phyloP scores from a whole-genome alignment of 495 filamentous ascomycete genomes.

The Saxophila tyrrhenica region DNA sequence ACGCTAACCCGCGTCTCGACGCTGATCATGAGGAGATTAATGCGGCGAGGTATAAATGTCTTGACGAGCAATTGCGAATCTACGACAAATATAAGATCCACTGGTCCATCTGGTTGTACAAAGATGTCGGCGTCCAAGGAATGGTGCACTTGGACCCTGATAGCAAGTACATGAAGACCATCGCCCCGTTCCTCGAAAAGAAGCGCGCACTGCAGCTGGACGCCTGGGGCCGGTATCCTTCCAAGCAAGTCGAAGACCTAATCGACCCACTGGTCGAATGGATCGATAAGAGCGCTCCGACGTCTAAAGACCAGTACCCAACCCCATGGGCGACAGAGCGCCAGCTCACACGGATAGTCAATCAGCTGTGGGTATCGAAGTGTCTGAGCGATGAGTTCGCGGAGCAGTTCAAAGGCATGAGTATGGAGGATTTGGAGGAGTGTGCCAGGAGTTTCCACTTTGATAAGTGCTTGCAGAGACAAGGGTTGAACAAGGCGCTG shows the following conservation, averaged over 20 bases:
- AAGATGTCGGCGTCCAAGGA: conserved; percentile 53
- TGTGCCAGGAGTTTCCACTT: conserved; percentile 46
- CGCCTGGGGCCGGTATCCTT: conserved; percentile 42
- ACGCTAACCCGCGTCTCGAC: conserved; percentile 34
- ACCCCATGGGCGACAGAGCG: conserved; percentile 45
- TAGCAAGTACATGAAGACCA: conserved; percentile 39
- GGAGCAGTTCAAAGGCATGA: conserved; percentile 44
- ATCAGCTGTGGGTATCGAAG: conserved; percentile 42
- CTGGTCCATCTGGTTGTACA: conserved; percentile 57
- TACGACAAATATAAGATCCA: conserved; percentile 44
- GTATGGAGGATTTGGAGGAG: conserved; percentile 42
- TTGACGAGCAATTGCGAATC: conserved; percentile 44
- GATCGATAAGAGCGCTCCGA: conserved; percentile 33
- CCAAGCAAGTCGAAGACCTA: conserved; percentile 28
- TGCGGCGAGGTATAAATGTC: conserved; percentile 38
- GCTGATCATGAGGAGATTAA: conserved; percentile 37
- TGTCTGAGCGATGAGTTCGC: conserved; percentile 49
- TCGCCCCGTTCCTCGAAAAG: conserved; percentile 44
- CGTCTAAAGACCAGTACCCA: conserved; percentile 41
- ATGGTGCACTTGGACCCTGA: conserved; percentile 43
- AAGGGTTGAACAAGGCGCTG: conserved; percentile 46
- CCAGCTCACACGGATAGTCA: conserved; percentile 41
- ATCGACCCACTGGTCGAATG: conserved; percentile 33
- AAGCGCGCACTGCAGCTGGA: conserved; percentile 43
- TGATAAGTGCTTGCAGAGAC: conserved; percentile 44